Percentiles rank a stretch among this genome's conserved stretches.
phyloP scores from a whole-genome alignment of 139 green algal genomes.

The Nannochloris sp. region DNA sequence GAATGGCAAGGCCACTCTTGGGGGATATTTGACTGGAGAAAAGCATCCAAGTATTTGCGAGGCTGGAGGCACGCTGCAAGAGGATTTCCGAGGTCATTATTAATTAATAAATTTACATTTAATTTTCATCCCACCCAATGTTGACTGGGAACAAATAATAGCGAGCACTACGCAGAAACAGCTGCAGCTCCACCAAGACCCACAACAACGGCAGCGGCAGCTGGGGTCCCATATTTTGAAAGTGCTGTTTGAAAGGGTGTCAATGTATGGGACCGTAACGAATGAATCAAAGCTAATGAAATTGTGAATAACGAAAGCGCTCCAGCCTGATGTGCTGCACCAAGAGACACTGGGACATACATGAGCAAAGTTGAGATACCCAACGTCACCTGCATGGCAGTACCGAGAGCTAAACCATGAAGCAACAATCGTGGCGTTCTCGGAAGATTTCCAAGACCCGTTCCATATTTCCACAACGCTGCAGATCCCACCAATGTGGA shows the following conservation, averaged over 20 bases:
- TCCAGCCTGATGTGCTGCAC: slow-evolving; percentile 73
- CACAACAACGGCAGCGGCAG: neutral
- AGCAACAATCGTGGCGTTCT: slow-evolving; percentile 24
- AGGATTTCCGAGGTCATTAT: slow-evolving; percentile 46
- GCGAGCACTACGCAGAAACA: neutral
- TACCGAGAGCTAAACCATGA: slow-evolving; percentile 29
- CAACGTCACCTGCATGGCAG: slow-evolving; percentile 50
- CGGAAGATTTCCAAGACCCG: slow-evolving; percentile 38
- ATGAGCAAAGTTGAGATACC: slow-evolving; percentile 78
- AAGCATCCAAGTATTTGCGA: slow-evolving; percentile 46
- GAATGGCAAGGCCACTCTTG: slow-evolving; percentile 43
- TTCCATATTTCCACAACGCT: slow-evolving; percentile 38
- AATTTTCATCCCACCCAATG: neutral
- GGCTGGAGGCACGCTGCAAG: slow-evolving; percentile 24
- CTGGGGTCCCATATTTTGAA: slow-evolving; percentile 4
- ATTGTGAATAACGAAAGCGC: slow-evolving; percentile 86
- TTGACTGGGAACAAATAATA: neutral
- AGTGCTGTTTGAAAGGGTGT: neutral
- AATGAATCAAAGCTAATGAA: slow-evolving; percentile 73
- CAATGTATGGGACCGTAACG: slow-evolving; percentile 25
- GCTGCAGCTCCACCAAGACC: slow-evolving; percentile 9
- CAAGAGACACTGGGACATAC: slow-evolving; percentile 81
- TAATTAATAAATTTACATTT: neutral
- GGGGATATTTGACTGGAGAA: slow-evolving; percentile 28
- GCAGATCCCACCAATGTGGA: slow-evolving; percentile 52